Percentiles rank a stretch among this genome's conserved stretches.
Conservation (phyloP, 2,329 filamentous ascomycete species). For the Colletotrichum sp. region DNA sequence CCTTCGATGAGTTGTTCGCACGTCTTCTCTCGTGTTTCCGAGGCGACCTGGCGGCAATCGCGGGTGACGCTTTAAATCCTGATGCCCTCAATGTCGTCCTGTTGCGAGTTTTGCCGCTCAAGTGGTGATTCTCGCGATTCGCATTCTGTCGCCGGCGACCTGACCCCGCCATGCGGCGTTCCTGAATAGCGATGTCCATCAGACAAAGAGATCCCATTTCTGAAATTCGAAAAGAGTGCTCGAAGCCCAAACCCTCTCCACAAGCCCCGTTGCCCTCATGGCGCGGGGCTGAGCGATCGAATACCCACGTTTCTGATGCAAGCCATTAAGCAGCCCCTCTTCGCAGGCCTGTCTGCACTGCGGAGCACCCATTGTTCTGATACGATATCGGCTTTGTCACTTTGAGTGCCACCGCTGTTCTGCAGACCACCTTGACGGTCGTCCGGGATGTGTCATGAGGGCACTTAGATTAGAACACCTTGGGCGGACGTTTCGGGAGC, state of each 20-base stretch:
- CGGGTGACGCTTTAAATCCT: background rate
- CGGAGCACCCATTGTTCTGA: background rate
- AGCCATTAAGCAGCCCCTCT: constrained; percentile 18
- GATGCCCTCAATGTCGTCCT: background rate
- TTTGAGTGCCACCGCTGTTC: background rate
- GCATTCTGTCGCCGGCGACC: background rate
- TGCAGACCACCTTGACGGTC: background rate
- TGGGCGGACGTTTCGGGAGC: background rate
- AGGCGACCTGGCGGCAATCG: background rate
- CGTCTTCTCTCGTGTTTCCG: background rate
- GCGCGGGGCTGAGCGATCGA: background rate
- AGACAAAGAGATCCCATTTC: background rate
- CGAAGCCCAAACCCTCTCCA: background rate
- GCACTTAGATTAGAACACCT: background rate
- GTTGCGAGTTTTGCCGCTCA: background rate
- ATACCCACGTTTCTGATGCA: constrained; percentile 20
- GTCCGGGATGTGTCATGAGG: background rate
- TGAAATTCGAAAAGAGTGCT: background rate
- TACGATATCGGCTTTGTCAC: background rate
- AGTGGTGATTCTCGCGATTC: background rate
- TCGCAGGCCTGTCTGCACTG: background rate
- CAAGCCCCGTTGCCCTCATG: background rate
- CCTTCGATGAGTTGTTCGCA: background rate
- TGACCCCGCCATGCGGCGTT: background rate
- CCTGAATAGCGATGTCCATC: background rate